Evolutionary conservation across 1,284 basidiomycete genomes (phyloP), one percentile per base, ranked within the genome.

Genomic region (Cutaneotrichosporon sp.): DNA sequence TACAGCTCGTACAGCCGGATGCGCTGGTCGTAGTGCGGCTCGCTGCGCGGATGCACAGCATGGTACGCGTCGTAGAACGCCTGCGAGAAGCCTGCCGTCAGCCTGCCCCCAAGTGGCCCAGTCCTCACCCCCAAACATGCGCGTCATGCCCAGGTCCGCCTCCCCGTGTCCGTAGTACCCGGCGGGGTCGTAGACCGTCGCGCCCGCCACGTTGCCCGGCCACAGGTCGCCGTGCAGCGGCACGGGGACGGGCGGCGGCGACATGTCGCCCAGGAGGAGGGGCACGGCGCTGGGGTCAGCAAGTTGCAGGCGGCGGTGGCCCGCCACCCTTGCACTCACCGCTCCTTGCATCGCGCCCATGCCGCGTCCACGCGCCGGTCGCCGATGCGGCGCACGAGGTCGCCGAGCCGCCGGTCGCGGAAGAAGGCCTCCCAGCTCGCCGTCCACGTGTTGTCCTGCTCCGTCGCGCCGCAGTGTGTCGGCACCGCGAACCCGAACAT

Each of bases 141-240:
- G 83, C 16, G 87, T 87, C 54, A 94, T 92, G 0, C 90, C 89
- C 34, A 94, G 83, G 68, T 95, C 92, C 14, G 88, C 88, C 80
- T 95, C 92, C 65, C 89, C 89, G 72, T 93, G 91, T 3, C 90
- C 91, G 69, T 87, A 93, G 73, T 88, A 91, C 9, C 87, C 87
- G 2, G 90, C 87, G 2, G 91, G 90, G 71, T 95, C 92, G 71
- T 86, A 94, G 50, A 94, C 87, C 4, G 92, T 82, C 3, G 83
- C 86, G 14, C 67, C 65, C 1, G 90, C 89, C 11, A 70, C 72
- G 45, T 79, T 79, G 8, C 77, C 74, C 2, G 72, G 75, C 91
- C 92, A 95, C 49, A 94, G 82, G 77, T 94, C 92, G 3, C 92
- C 92, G 69, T 95, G 92, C 5, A 92, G 79, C 22, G 93, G 83